phyloP scores from a whole-genome alignment of 345 rosid species.

The Gossypium anomalum region DNA sequence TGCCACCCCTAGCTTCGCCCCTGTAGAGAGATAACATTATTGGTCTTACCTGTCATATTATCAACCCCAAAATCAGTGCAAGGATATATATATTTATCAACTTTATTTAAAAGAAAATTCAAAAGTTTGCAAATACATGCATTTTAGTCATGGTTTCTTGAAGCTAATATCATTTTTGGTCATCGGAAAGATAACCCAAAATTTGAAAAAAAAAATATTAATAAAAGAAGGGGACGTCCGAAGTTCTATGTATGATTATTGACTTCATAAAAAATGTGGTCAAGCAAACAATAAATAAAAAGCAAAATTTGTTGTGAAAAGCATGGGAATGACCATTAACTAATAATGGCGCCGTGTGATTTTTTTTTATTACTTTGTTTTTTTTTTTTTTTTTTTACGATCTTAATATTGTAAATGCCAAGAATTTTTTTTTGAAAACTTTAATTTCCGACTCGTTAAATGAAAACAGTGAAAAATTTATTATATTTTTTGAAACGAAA shows the following conservation, averaged over 20 bases:
- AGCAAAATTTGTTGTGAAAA: background rate
- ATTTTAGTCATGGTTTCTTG: background rate
- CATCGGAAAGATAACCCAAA: background rate
- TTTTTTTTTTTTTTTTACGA: no score
- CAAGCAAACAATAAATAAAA: background rate
- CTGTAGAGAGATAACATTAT: background rate
- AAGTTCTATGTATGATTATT: background rate
- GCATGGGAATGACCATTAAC: background rate
- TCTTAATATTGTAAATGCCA: no score
- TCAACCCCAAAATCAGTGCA: conserved; percentile 31
- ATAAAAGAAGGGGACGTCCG: background rate
- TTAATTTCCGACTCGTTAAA: no score
- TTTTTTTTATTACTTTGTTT: background rate
- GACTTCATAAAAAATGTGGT: background rate
- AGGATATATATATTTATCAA: background rate
- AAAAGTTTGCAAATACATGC: background rate
- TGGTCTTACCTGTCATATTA: background rate
- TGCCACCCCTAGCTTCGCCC: no score
- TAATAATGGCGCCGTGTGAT: background rate
- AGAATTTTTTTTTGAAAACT: no score
- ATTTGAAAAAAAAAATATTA: background rate
- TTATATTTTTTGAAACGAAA: fast-evolving
- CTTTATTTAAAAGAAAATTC: background rate
- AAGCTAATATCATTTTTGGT: background rate
- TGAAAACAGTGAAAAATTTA: no score